Conservation (phyloP, 257 asterid genomes). For the Jasminum sambac region DNA sequence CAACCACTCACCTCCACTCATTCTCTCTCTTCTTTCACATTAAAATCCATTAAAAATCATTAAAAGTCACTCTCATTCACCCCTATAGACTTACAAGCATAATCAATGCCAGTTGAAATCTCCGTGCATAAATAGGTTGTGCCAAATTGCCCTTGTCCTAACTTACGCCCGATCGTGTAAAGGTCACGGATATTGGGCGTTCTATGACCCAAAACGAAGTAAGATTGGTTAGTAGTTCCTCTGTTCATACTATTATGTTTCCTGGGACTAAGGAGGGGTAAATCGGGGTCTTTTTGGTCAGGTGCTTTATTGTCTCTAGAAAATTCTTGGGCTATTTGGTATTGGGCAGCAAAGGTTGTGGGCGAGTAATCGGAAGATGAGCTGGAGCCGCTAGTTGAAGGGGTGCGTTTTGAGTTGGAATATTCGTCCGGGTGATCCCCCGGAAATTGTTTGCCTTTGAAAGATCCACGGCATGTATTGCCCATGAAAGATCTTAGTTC, state of each 20-base stretch:
- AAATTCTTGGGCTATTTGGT: slow-evolving; percentile 43
- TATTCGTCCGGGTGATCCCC: slow-evolving; percentile 61
- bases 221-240: slow-evolving; percentile 50
- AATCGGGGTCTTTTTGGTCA: slow-evolving; percentile 32
- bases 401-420: slow-evolving; percentile 42
- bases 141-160: slow-evolving; percentile 94
- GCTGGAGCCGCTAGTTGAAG: slow-evolving; percentile 38
- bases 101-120: slow-evolving; percentile 52
- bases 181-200: slow-evolving; percentile 77
- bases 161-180: slow-evolving; percentile 71
- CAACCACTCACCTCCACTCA: too few relatives aligned
- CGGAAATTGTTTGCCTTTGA: slow-evolving; percentile 57
- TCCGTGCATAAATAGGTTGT: slow-evolving; percentile 80
- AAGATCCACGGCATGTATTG: slow-evolving; percentile 97
- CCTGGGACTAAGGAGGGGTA: slow-evolving; percentile 32
- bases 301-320: slow-evolving; percentile 38
- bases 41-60: too few relatives aligned
- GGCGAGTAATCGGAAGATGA: slow-evolving; percentile 50
- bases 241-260: slow-evolving; percentile 67
- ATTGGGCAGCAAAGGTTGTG: slow-evolving; percentile 38
- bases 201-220: slow-evolving; percentile 68
- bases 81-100: slow-evolving; percentile 92
- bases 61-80: too few relatives aligned
- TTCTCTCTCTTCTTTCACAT: too few relatives aligned
- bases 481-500: slow-evolving; percentile 74